These are phyloP conservation scores for Chlorella sp. DNA, from an alignment of 139 green algal species.

Conservation along the genomic window DNA sequence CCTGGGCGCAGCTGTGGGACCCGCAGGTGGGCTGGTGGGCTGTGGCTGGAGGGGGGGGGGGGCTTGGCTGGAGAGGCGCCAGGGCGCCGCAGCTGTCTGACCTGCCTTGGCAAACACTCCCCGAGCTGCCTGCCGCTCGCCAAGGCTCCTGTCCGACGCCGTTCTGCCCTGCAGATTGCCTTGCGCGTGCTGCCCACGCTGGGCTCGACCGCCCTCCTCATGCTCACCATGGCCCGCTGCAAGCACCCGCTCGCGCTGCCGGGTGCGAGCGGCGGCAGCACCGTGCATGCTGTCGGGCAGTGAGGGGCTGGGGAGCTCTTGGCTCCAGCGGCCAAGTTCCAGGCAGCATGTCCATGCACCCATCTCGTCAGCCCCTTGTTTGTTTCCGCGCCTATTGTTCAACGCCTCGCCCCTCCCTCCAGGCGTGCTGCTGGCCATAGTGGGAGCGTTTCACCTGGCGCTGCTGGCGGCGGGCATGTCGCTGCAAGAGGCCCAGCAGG, in stretches of 20 bases:
- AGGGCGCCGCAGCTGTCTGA: too few relatives aligned
- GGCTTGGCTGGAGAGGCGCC: too few relatives aligned
- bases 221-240: constrained; percentile 51
- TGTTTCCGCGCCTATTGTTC: too few relatives aligned
- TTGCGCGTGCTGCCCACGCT: constrained; percentile 55
- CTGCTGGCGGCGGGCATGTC: constrained; percentile 49
- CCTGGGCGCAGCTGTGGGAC: constrained; percentile 21
- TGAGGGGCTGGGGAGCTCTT: too few relatives aligned
- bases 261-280: too few relatives aligned
- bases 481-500: constrained; percentile 58
- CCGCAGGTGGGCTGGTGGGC: not conserved
- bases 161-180: not conserved
- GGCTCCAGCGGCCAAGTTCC: too few relatives aligned
- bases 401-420: constrained; percentile 32
- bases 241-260: constrained; percentile 54
- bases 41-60: too few relatives aligned
- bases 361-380: too few relatives aligned
- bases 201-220: constrained; percentile 40
- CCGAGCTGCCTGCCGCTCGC: too few relatives aligned
- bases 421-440: constrained; percentile 52
- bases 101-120: too few relatives aligned
- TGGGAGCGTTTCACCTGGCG: constrained; percentile 58
- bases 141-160: not conserved
- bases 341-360: too few relatives aligned
- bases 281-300: too few relatives aligned